Evolutionary conservation across 441 rosid species (phyloP), one percentile per base, ranked within the genome.

Genomic region (Gossypium trilobum): DNA sequence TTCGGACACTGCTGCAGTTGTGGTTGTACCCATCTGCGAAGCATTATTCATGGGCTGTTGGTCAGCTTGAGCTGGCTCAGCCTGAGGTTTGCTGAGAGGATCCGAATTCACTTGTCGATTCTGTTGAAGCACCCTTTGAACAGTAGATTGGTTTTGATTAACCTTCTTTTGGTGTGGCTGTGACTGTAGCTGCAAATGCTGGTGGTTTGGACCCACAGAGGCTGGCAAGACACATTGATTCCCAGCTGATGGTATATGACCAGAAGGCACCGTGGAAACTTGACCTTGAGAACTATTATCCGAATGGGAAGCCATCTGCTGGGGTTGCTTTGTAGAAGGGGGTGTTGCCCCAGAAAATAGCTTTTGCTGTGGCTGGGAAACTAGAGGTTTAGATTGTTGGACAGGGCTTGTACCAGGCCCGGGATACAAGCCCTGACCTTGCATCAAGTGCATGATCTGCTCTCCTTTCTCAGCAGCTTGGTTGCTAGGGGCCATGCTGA

Each of bases 391-490:
- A 54, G 96, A 80, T 60, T 84, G 84, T 78, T 85, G 94, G 69
- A 82, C 79, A 19, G 94, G 59, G 74, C 71, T 82, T 51, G 81
- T 70, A 65, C 84, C 78, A 76, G 88, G 57, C 63, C 90, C 92
- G 29, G 94, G 75, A 77, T 81, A 83, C 68, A 87, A 78, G 71
- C 89, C 87, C 81, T 85, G 89, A 77, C 88, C 89, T 69, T 88
- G 94, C 76, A 82, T 84, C 82, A 83, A 75, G 70, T 87, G 83
- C 85, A 84, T 79, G 73, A 78, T 75, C 59, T 81, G 84, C 75
- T 88, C 95, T 79, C 91, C 95, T 78, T 93, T 90, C 76, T 90
- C 93, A 1, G 78, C 82, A 80, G 78, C 77, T 81, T 83, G 88
- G 84, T 77, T 91, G 78, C 86, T 89, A 68, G 87, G 80, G 79